Base-by-base conservation (phyloP, 306 rosid species). In the Morella rubra region DNA sequence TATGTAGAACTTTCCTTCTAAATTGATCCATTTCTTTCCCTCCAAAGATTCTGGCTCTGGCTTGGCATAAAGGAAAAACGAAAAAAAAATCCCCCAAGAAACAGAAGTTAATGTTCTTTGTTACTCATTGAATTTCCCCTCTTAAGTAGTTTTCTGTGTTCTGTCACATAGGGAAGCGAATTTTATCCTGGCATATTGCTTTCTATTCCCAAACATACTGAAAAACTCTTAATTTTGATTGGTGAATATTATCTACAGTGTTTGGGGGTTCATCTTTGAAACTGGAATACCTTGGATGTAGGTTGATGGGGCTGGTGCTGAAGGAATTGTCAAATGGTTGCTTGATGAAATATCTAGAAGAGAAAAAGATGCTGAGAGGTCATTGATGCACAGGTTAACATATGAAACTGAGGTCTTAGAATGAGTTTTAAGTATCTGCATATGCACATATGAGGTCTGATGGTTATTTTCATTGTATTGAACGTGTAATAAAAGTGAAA, bases 331-430 rank as follows among this genome's bases (percentile, higher is more conserved):
- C 54, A 49, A n/a, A 73, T 73, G 82, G 76, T 75, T 83, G 58
- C 86, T 78, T 10, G 78, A 79, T 83, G 86, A 83, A 79, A 79
- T 83, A 75, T 72, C 72, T 41, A 73, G 9, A 60, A 78, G 78
- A 75, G 86, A 83, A 74, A 83, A 64, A 59, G 86, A 79, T 66
- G 78, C 86, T 22, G 86, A 83, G 74, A 83, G 83, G 64, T 83
- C 86, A 13, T 75, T 79, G 78, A 79, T 83, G 86, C 86, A 83
- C 81, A 83, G 86, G 86, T 83, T 69, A 78, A 60, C 41, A 20
- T 61, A 20, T 47, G 72, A 40, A 40, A 56, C 68, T 51, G 58
- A 73, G 59, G 18, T 22, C 16, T 52, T 77, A 59, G n/a, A 76
- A 9, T 53, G 49, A 47, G 47, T 44, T 50, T 27, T 24, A 15